Base-by-base conservation (phyloP, 2,329 filamentous ascomycete species). In the Proliferodiscus dingleyae region DNA sequence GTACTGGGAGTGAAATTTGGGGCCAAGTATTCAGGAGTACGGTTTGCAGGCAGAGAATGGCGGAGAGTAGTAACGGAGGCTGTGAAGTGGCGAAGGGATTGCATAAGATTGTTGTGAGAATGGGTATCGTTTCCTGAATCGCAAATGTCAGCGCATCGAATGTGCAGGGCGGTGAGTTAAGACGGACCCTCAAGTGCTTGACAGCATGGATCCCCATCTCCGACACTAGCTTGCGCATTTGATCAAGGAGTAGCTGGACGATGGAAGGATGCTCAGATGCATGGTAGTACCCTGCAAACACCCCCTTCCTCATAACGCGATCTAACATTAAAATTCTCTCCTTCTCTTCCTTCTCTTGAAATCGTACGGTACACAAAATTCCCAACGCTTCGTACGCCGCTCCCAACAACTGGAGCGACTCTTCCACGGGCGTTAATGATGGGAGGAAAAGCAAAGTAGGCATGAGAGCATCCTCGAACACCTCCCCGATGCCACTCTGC, bases 391-490 rank as follows among this genome's bases (percentile, higher is more conserved):
- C 71, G 53, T 89, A 94, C 0, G 85, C 80, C 5, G 74, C 71
- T 5, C 64, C 60, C 1, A 95, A 73, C 3, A 96, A 68, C 1
- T 61, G 58, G 2, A 85, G 60, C 3, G 86, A 86, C 45, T 93
- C 85, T 0, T 73, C 62, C 58, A 87, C 84, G 0, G 86, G 81
- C 0, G 88, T 95, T 33, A 95, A 69, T 10, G 75, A 80, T 0
- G 91, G 90, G 5, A 95, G 72, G 57, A 81, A 87, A 6, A 84
- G 73, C n/a, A 95, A 74, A 28, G 82, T 80, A 1, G 88, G 86
- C 53, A 83, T 75, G 2, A 88, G 66, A 3, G 82, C 77, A 16
- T 88, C 77, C 57, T 83, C 76, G 50, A 91, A 84, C 21, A 91
- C 75, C 11, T 73, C 67, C 18, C 74, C 76, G 6, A 91, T 76